phyloP scores from a whole-genome alignment of 345 rosid species.

The Clarkia xantiana region DNA sequence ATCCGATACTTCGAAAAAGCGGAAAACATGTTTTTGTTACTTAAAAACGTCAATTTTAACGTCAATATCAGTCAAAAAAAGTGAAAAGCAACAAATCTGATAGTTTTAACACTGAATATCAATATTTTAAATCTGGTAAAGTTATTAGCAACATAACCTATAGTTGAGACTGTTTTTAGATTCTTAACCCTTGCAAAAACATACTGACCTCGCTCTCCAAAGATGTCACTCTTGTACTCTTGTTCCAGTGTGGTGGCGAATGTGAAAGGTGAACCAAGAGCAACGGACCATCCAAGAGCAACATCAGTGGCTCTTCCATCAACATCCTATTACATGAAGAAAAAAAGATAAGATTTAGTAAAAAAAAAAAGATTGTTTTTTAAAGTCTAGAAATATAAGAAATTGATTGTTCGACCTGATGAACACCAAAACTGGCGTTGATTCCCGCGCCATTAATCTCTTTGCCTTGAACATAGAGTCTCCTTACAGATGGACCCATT shows the following conservation, averaged over 20 bases:
- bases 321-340: slow-evolving; percentile 41
- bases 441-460: slow-evolving; percentile 92
- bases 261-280: slow-evolving; percentile 84
- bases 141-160: too few relatives aligned
- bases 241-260: slow-evolving; percentile 84
- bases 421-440: slow-evolving; percentile 77
- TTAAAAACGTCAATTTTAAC: too few relatives aligned
- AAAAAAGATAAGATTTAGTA: slow-evolving; percentile 1
- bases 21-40: too few relatives aligned
- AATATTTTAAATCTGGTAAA: too few relatives aligned
- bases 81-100: too few relatives aligned
- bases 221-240: slow-evolving; percentile 92
- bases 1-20: too few relatives aligned
- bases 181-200: neutral
- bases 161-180: too few relatives aligned
- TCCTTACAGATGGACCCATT: slow-evolving; percentile 86
- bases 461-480: slow-evolving; percentile 84
- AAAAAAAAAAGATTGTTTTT: neutral
- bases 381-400: too few relatives aligned
- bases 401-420: slow-evolving; percentile 35
- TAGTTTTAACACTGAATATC: too few relatives aligned
- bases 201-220: slow-evolving; percentile 75
- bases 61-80: too few relatives aligned
- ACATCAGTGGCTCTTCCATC: slow-evolving; percentile 81
- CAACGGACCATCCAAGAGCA: slow-evolving; percentile 88